These are phyloP conservation scores for Mesostigma viride DNA, from an alignment of 139 green algal genomes.

Conservation along the genomic window DNA sequence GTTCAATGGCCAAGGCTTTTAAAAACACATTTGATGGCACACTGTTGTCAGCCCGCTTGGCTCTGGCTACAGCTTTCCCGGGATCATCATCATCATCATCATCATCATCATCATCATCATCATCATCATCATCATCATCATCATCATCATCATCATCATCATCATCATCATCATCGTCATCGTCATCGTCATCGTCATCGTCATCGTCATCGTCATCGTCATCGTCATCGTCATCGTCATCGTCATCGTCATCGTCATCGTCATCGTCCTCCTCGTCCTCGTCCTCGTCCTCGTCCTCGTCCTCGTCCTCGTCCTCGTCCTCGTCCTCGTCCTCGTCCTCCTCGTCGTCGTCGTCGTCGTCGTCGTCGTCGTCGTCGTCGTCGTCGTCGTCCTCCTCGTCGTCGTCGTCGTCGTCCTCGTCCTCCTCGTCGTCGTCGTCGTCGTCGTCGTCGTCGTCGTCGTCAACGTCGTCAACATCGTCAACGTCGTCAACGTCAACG, in stretches of 20 bases:
- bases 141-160: background rate
- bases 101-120: too few species aligned
- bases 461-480: slow-evolving; percentile 8
- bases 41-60: too few species aligned
- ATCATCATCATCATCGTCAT: background rate
- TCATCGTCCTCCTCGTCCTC: background rate
- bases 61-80: too few species aligned
- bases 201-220: background rate
- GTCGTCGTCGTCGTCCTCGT: background rate
- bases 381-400: background rate
- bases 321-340: background rate
- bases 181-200: background rate
- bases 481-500: too few species aligned
- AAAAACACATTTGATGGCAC: too few species aligned
- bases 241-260: background rate
- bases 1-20: too few species aligned
- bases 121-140: too few species aligned
- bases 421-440: background rate
- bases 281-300: background rate
- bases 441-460: slow-evolving; percentile 13
- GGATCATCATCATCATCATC: too few species aligned
- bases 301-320: background rate
- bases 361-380: background rate
- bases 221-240: background rate
- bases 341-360: background rate